Conservation (phyloP, 768 basidiomycete species). For the Saitozyma sp. region DNA sequence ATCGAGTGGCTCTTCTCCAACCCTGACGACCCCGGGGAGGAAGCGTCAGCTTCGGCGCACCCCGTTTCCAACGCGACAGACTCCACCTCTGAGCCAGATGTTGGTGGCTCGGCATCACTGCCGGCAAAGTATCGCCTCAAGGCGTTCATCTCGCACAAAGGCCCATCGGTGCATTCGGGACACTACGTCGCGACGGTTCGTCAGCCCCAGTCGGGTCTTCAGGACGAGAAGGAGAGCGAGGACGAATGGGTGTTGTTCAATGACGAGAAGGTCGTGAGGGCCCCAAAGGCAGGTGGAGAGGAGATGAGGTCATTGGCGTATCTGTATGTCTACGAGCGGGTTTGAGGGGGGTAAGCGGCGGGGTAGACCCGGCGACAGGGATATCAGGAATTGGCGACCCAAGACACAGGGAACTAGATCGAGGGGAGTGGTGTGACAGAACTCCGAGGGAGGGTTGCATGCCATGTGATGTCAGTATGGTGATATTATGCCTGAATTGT, state of each 20-base stretch:
- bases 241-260: conserved; percentile 88
- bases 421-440: too few relatives aligned
- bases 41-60: conserved; percentile 12
- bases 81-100: conserved; percentile 19
- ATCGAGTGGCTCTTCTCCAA: conserved; percentile 96
- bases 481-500: too few relatives aligned
- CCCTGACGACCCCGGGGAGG: conserved; percentile 78
- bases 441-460: too few relatives aligned
- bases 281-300: conserved; percentile 77
- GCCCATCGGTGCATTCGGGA: conserved; percentile 83
- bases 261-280: conserved; percentile 92
- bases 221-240: conserved; percentile 55
- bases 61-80: conserved; percentile 11
- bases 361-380: not conserved
- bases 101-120: conserved; percentile 61
- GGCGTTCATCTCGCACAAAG: conserved; percentile 96
- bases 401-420: too few relatives aligned
- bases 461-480: too few relatives aligned
- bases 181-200: conserved; percentile 55
- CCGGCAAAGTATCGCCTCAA: conserved; percentile 80
- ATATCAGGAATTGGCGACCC: too few relatives aligned
- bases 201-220: conserved; percentile 84
- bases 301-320: conserved; percentile 83
- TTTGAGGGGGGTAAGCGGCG: conserved; percentile 17
- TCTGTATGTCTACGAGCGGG: conserved; percentile 85